These are phyloP conservation scores for Monilinia aucupariae DNA, from an alignment of 2,329 filamentous ascomycete genomes.

Conservation along the genomic window DNA sequence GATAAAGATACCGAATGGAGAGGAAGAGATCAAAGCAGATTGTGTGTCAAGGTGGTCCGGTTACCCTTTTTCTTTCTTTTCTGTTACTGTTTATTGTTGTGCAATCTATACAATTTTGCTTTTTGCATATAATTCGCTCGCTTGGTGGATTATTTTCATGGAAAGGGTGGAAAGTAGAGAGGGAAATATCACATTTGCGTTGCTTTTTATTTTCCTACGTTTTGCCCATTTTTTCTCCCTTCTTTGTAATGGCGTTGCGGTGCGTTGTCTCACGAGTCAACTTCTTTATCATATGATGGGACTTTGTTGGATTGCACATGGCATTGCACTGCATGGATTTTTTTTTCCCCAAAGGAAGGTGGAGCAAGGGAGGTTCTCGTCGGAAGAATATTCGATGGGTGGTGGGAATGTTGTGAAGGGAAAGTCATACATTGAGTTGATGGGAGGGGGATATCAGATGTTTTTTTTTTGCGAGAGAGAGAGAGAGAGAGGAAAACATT, in stretches of 20 bases:
- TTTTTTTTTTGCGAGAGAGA: neutral
- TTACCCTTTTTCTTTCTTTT: neutral
- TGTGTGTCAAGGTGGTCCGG: slow-evolving; percentile 3
- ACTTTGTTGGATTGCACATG: slow-evolving; percentile 6
- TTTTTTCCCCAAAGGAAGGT: neutral
- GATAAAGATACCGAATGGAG: slow-evolving; percentile 10
- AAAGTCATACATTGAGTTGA: neutral
- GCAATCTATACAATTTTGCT: slow-evolving; percentile 7
- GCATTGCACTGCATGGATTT: slow-evolving; percentile 1
- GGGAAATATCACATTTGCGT: slow-evolving; percentile 1
- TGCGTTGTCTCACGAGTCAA: slow-evolving; percentile 4
- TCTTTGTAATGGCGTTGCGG: neutral
- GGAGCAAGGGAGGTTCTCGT: neutral
- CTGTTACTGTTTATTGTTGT: neutral
- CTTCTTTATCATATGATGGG: slow-evolving; percentile 8
- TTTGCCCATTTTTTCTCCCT: neutral
- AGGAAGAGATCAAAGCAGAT: slow-evolving; percentile 4
- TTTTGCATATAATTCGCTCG: slow-evolving; percentile 11
- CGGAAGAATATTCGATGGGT: neutral
- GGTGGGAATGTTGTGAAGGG: neutral
- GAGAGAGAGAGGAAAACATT: too few relatives aligned
- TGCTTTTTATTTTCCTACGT: neutral
- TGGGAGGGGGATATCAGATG: neutral
- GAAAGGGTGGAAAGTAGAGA: neutral
- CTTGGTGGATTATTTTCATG: neutral